Evolutionary conservation across 805 yeast species (phyloP).

Genomic region (Pichia heedii): DNA sequence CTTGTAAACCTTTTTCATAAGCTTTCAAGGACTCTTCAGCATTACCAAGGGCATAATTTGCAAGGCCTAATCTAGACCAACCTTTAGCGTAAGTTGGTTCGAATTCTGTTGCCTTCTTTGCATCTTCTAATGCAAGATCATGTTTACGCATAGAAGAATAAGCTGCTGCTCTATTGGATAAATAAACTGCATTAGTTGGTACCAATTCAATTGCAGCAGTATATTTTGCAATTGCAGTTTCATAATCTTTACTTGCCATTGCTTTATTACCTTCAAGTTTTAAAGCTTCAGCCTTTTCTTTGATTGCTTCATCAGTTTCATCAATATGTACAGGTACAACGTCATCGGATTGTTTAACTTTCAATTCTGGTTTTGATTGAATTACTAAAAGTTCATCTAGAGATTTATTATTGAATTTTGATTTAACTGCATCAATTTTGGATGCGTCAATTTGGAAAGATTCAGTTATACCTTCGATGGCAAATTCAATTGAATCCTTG

Average conservation of each 20-base stretch:
- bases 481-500: constrained; percentile 85
- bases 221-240: constrained; percentile 65
- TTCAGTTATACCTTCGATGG: constrained; percentile 85
- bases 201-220: constrained; percentile 67
- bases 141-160: constrained; percentile 71
- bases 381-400: constrained; percentile 36
- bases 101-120: constrained; percentile 66
- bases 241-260: constrained; percentile 69
- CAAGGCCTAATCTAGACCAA: constrained; percentile 90
- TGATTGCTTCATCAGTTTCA: constrained; percentile 38
- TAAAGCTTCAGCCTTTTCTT: constrained; percentile 70
- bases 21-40: constrained; percentile 85
- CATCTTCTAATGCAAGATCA: constrained; percentile 73
- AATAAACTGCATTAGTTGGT: constrained; percentile 71
- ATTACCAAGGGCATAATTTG: constrained; percentile 90
- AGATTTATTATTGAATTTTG: constrained; percentile 39
- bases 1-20: constrained; percentile 76
- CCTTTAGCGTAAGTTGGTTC: constrained; percentile 85
- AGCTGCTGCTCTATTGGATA: constrained; percentile 96
- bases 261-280: constrained; percentile 86
- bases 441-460: constrained; percentile 56
- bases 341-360: constrained; percentile 6
- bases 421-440: constrained; percentile 22
- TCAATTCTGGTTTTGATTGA: constrained; percentile 6
- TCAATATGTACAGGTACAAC: constrained; percentile 35